Evolutionary conservation across 352 stramenopile species (phyloP), one percentile per base, ranked within the genome.

Genomic region (Globisporangium takayamanum): DNA sequence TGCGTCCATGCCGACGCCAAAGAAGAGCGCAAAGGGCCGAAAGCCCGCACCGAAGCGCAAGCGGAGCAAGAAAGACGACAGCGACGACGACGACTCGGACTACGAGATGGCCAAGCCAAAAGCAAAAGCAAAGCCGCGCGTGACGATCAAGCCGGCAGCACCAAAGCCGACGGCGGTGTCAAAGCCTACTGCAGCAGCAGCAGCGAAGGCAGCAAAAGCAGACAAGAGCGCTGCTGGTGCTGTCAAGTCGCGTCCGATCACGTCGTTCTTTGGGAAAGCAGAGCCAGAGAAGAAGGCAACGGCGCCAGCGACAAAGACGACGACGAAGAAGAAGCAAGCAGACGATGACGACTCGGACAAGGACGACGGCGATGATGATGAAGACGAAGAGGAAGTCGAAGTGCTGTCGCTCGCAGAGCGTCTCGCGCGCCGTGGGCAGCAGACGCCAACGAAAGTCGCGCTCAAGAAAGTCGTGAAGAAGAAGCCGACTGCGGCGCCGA

Each of bases 371-470:
- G 50, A 68, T 44, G 60, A 65, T 30, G 76, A 84, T 50, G 74
- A 78, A 48, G 69, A 67, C 18, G 78, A 84, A 33, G 76, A 83
- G 25, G 83, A 93, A 28, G 50, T 89, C 0, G 82, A 92, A 37
- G 77, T 90, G 12, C 67, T 93, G 20, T 92, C 84, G 2, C 58
- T 94, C 16, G 79, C 81, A 1, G 76, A 95, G 53, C 69, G 84
- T 10, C 68, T 93, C 53, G 77, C 84, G 54, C 63, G 76, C 39
- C 74, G 73, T 57, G 66, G 74, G 0, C 70, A 87, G 46, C 70
- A 68, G 30, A 83, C 68, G 1, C 71, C 75, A 60, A 78, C 76
- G 36, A 84, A 81, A 53, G 57, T 60, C 22, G 55, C 59, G 20
- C 30, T 50, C 7, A 72, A 60, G 64, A 74, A 53, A 44, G 30